Conservation (phyloP, 768 basidiomycete genomes). For the Pleurotus pulmonarius region DNA sequence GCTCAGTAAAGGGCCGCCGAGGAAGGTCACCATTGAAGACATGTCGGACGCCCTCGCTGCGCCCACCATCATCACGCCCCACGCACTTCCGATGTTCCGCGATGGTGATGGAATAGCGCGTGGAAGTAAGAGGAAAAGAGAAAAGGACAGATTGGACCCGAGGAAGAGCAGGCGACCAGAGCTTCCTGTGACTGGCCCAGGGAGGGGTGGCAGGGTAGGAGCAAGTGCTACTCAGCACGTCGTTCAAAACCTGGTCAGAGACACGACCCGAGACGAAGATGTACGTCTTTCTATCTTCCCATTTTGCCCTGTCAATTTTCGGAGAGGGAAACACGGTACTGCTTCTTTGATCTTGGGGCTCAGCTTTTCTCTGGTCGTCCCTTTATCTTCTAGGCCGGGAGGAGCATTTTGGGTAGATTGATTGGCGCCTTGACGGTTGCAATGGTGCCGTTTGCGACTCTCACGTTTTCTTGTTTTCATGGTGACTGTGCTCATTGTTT, state of each 20-base stretch:
- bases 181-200: constrained; percentile 89
- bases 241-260: constrained; percentile 90
- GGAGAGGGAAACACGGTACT: constrained; percentile 7
- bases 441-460: constrained; percentile 14
- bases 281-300: constrained; percentile 54
- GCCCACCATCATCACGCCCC: constrained; percentile 89
- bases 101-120: constrained; percentile 70
- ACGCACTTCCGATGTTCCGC: constrained; percentile 88
- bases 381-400: background rate
- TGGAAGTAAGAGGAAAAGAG: constrained; percentile 83
- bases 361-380: background rate
- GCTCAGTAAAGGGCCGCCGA: constrained; percentile 80
- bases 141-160: constrained; percentile 85
- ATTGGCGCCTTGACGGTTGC: constrained; percentile 11
- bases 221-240: constrained; percentile 97
- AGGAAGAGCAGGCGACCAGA: constrained; percentile 91
- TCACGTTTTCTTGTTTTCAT: constrained; percentile 16
- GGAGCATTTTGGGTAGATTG: constrained; percentile 1
- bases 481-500: background rate
- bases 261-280: constrained; percentile 89
- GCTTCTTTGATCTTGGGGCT: constrained; percentile 6
- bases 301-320: background rate
- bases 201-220: constrained; percentile 90
- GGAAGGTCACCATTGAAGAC: constrained; percentile 81
- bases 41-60: constrained; percentile 82